phyloP scores from a whole-genome alignment of 768 basidiomycete species.

The Obba rivulosa region DNA sequence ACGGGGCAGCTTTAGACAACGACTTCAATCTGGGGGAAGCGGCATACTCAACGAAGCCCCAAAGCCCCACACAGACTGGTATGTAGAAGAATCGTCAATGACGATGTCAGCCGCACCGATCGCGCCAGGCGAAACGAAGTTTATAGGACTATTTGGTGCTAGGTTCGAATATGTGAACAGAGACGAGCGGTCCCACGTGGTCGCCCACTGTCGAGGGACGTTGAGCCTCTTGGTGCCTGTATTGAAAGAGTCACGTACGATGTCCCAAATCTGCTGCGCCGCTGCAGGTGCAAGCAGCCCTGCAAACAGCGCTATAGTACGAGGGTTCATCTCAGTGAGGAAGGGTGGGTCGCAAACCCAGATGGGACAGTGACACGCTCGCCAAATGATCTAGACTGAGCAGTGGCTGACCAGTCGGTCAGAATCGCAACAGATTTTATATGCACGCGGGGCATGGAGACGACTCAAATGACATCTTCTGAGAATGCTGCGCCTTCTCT shows the following conservation, averaged over 20 bases:
- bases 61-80: conserved; percentile 63
- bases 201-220: conserved; percentile 21
- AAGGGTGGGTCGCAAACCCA: neutral
- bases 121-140: conserved; percentile 52
- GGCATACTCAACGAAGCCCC: conserved; percentile 56
- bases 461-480: neutral
- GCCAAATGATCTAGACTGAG: too few relatives aligned
- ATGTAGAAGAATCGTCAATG: conserved; percentile 47
- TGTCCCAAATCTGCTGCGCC: conserved; percentile 27
- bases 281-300: conserved; percentile 1
- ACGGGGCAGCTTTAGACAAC: neutral
- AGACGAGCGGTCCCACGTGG: conserved; percentile 33
- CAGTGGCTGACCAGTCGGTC: neutral
- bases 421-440: neutral
- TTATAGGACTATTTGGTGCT: conserved; percentile 37
- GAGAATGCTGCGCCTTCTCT: too few relatives aligned
- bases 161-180: conserved; percentile 49
- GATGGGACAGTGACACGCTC: too few relatives aligned
- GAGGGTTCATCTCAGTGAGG: neutral
- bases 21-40: neutral
- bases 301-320: neutral
- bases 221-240: neutral
- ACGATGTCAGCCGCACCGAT: conserved; percentile 59
- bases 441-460: neutral
- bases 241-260: conserved; percentile 14